A percentile compares a stretch with the other conserved stretches of the same genome.
These are phyloP conservation scores for Aspergillus chevalieri DNA, from an alignment of 2,329 filamentous ascomycete genomes.

Conservation along the genomic window DNA sequence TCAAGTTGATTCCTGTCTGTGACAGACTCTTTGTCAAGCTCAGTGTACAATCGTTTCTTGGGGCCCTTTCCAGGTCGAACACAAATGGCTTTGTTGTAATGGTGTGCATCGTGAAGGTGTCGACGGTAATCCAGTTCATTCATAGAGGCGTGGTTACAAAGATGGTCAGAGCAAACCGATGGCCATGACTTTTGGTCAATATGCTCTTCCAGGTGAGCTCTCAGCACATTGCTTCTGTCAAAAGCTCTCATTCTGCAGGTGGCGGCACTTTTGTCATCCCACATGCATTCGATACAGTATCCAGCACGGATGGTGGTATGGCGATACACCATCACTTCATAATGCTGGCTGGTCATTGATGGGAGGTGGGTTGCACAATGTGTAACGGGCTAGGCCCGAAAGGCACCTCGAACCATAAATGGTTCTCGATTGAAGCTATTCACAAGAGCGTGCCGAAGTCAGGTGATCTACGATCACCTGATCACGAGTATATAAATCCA, in stretches of 20 bases:
- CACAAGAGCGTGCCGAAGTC: no score
- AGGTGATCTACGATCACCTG: no score
- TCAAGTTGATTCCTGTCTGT: neutral
- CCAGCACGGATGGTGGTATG: neutral
- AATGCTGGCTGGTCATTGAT: neutral
- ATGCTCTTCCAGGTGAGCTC: neutral
- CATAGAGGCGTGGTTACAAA: neutral
- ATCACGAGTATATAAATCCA: no score
- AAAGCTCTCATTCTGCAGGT: neutral
- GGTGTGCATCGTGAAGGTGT: neutral
- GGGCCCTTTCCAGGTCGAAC: neutral
- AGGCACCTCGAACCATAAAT: no score
- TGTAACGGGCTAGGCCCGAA: no score
- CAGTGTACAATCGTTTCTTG: neutral
- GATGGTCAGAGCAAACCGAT: neutral
- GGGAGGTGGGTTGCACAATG: neutral
- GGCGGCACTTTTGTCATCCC: neutral
- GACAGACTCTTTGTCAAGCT: neutral
- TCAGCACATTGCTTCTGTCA: neutral
- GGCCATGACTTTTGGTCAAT: neutral
- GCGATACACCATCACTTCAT: neutral
- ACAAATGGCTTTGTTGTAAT: conserved; percentile 1
- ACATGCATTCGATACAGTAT: conserved; percentile 1
- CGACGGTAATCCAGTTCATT: neutral
- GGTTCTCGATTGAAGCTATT: no score